phyloP scores from a whole-genome alignment of 1,284 basidiomycete species.

The Rhodotorula glutinis region DNA sequence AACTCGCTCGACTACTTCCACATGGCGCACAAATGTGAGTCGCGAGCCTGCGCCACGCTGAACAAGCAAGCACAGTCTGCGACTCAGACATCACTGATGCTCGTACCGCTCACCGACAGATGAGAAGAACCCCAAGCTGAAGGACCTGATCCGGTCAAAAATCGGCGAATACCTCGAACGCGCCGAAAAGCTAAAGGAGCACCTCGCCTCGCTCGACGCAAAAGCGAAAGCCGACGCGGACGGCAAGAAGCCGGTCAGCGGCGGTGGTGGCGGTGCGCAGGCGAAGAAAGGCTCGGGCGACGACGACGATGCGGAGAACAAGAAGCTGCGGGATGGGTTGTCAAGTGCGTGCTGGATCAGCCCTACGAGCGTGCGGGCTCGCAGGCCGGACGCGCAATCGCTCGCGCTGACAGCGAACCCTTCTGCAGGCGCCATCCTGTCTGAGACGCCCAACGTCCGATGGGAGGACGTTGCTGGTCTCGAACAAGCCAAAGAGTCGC shows the following conservation, averaged over 20 bases:
- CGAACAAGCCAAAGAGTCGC: slow-evolving; percentile 86
- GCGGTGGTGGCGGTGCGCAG: slow-evolving; percentile 55
- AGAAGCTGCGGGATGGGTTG: slow-evolving; percentile 87
- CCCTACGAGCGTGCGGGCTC: too few species aligned
- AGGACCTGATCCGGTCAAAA: slow-evolving; percentile 80
- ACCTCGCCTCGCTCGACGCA: slow-evolving; percentile 58
- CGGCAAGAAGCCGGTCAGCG: slow-evolving; percentile 62
- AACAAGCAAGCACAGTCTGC: too few species aligned
- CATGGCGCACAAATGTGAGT: slow-evolving; percentile 76
- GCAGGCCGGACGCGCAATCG: too few species aligned
- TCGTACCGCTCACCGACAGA: slow-evolving; percentile 54
- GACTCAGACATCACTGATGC: background rate
- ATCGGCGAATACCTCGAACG: slow-evolving; percentile 88
- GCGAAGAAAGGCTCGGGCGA: slow-evolving; percentile 56
- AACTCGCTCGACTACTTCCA: slow-evolving; percentile 98
- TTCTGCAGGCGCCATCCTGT: slow-evolving; percentile 69
- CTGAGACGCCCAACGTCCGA: slow-evolving; percentile 91
- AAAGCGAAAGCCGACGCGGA: slow-evolving; percentile 73
- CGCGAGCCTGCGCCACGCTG: too few species aligned
- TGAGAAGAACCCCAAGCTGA: slow-evolving; percentile 94
- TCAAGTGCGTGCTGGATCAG: slow-evolving; percentile 53
- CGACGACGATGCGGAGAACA: slow-evolving; percentile 83
- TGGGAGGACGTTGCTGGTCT: slow-evolving; percentile 99
- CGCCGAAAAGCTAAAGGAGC: slow-evolving; percentile 87
- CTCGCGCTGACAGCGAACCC: too few species aligned